These are phyloP conservation scores for Claviceps paspali DNA, from an alignment of 2,329 filamentous ascomycete genomes.

Conservation along the genomic window DNA sequence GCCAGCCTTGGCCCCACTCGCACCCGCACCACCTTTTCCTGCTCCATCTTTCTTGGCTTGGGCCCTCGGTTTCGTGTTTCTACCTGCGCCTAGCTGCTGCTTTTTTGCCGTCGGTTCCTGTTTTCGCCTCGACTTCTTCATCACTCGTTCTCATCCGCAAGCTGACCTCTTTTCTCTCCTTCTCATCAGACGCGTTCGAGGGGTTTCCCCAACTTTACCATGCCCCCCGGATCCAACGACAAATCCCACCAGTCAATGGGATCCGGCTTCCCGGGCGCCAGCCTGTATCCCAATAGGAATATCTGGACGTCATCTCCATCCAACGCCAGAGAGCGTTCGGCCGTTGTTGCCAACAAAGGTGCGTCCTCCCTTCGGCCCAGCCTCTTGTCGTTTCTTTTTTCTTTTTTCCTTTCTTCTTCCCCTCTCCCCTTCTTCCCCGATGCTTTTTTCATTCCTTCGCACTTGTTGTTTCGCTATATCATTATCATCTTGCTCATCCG, in stretches of 20 bases:
- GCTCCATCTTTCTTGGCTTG: constrained; percentile 2
- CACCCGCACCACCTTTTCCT: constrained; percentile 2
- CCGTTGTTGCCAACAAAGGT: constrained; percentile 29
- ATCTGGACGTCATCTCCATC: constrained; percentile 26
- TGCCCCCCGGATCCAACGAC: constrained; percentile 18
- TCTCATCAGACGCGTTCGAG: constrained; percentile 19
- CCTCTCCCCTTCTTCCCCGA: constrained; percentile 6
- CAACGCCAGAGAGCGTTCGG: constrained; percentile 26
- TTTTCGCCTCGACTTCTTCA: constrained; percentile 4
- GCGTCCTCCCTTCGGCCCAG: too few species aligned
- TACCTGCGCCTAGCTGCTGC: constrained; percentile 9
- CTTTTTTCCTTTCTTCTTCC: neutral
- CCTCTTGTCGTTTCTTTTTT: too few species aligned
- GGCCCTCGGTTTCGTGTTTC: neutral
- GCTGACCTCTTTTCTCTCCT: constrained; percentile 9
- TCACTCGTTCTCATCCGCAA: constrained; percentile 3
- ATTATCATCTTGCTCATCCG: too few species aligned
- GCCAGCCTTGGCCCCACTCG: constrained; percentile 5
- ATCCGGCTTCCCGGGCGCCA: constrained; percentile 21
- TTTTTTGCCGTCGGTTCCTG: constrained; percentile 4
- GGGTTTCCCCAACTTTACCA: constrained; percentile 23
- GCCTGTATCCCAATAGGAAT: constrained; percentile 20
- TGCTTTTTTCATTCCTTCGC: constrained; percentile 2
- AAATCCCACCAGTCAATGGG: constrained; percentile 21
- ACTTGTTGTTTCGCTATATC: too few species aligned